These are phyloP conservation scores for Ophiostoma angusticollis DNA, from an alignment of 2,329 filamentous ascomycete genomes.

Conservation along the genomic window DNA sequence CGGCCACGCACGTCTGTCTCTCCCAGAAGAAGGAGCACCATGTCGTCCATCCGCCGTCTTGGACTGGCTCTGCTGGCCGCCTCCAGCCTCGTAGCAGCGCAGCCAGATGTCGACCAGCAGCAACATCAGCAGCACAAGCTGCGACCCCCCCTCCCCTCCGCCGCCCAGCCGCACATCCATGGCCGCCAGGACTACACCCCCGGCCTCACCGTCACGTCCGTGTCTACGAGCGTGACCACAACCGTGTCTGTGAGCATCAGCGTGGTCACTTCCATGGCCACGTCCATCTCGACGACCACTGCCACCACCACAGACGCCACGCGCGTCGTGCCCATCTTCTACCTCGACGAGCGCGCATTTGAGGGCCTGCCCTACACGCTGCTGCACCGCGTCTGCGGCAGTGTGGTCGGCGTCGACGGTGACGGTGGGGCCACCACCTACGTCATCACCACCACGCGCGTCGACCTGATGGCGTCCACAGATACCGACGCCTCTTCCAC, in stretches of 20 bases:
- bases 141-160: too few species aligned
- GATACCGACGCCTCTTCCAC: slow-evolving; percentile 4
- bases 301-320: slow-evolving; percentile 12
- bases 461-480: slow-evolving; percentile 11
- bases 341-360: slow-evolving; percentile 16
- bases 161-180: neutral
- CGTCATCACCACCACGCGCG: slow-evolving; percentile 16
- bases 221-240: slow-evolving; percentile 4
- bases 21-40: neutral
- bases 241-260: slow-evolving; percentile 1
- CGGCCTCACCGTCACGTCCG: slow-evolving; percentile 4
- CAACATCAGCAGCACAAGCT: neutral
- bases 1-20: too few species aligned
- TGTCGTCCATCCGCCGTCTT: neutral
- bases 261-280: slow-evolving; percentile 5
- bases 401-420: slow-evolving; percentile 15
- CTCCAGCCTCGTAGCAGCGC: neutral
- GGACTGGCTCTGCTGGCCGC: neutral
- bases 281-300: slow-evolving; percentile 3
- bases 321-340: slow-evolving; percentile 16
- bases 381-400: slow-evolving; percentile 16
- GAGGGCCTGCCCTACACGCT: slow-evolving; percentile 17
- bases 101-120: too few species aligned
- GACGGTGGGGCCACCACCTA: slow-evolving; percentile 17
- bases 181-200: neutral